Conservation (phyloP, 306 rosid genomes). For the Sophora flavescens region DNA sequence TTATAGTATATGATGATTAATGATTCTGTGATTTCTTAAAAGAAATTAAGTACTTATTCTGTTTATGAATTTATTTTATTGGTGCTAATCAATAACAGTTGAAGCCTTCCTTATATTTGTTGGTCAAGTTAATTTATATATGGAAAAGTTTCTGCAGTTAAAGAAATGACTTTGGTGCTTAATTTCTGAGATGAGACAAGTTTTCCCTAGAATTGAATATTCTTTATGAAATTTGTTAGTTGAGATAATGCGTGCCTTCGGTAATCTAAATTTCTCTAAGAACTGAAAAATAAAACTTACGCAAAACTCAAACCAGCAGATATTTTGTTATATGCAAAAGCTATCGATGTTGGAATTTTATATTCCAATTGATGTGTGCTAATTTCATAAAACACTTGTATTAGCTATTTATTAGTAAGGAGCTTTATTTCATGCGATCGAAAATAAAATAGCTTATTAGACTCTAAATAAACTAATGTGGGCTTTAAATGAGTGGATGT, state of each 20-base stretch:
- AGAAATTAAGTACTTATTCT: slow-evolving; percentile 16
- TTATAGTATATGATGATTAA: slow-evolving; percentile 15
- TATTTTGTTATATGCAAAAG: neutral
- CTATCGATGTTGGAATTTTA: neutral
- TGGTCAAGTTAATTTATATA: slow-evolving; percentile 22
- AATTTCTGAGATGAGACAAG: neutral
- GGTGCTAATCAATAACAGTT: slow-evolving; percentile 36
- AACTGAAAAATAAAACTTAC: neutral
- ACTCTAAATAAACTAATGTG: no score
- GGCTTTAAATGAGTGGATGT: no score
- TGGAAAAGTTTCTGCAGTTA: neutral
- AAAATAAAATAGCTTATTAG: no score
- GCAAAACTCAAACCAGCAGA: neutral
- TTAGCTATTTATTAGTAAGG: no score
- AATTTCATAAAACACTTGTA: no score
- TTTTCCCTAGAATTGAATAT: neutral
- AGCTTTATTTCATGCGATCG: no score
- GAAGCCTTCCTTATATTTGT: slow-evolving; percentile 2
- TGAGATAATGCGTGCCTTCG: neutral
- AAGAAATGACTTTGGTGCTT: slow-evolving; percentile 24
- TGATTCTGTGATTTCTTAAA: slow-evolving; percentile 33
- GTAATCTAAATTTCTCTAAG: slow-evolving; percentile 25
- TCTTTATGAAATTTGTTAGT: slow-evolving; percentile 21
- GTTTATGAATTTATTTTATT: slow-evolving; percentile 49
- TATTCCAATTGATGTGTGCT: no score